Evolutionary conservation across 164 flowering plant genomes (phyloP).

Genomic region (Vitis rupestris): DNA sequence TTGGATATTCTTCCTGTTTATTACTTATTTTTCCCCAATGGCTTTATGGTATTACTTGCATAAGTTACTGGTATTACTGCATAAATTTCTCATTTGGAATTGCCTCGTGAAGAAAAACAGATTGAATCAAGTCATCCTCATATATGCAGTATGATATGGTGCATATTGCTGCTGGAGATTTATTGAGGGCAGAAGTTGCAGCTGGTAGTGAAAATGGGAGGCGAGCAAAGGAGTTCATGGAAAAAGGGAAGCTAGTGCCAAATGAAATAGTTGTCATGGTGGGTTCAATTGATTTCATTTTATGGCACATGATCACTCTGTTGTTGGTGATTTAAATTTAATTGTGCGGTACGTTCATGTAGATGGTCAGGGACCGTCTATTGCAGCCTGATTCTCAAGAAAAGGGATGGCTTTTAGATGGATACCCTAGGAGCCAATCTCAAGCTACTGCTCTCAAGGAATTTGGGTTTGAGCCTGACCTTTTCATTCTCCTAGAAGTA

Average conservation of each 20-base stretch:
- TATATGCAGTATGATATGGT: constrained; percentile 90
- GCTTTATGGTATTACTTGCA: constrained; percentile 2
- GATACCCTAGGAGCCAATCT: constrained; percentile 92
- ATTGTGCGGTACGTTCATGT: constrained; percentile 1
- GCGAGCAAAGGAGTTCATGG: constrained; percentile 86
- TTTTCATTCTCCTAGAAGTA: constrained; percentile 89
- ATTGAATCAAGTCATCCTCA: constrained; percentile 40
- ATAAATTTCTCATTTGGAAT: constrained; percentile 27
- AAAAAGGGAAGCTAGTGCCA: constrained; percentile 85
- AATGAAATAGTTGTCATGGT: constrained; percentile 93
- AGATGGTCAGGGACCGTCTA: constrained; percentile 98
- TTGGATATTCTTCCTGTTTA: not conserved
- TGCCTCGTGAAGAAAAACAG: constrained; percentile 28
- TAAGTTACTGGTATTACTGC: constrained; percentile 14
- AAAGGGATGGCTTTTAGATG: constrained; percentile 98
- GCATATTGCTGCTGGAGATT: constrained; percentile 94
- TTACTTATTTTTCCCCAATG: not conserved
- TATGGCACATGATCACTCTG: constrained; percentile 2
- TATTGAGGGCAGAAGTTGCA: constrained; percentile 83
- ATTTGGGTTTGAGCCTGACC: constrained; percentile 73
- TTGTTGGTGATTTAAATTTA: constrained; percentile 16
- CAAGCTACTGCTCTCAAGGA: constrained; percentile 83
- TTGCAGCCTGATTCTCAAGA: constrained; percentile 65
- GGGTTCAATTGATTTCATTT: constrained; percentile 8
- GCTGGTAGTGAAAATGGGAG: constrained; percentile 86